Evolutionary conservation across 2,329 filamentous ascomycete species (phyloP).

Genomic region (Fusarium chlamydosporum): DNA sequence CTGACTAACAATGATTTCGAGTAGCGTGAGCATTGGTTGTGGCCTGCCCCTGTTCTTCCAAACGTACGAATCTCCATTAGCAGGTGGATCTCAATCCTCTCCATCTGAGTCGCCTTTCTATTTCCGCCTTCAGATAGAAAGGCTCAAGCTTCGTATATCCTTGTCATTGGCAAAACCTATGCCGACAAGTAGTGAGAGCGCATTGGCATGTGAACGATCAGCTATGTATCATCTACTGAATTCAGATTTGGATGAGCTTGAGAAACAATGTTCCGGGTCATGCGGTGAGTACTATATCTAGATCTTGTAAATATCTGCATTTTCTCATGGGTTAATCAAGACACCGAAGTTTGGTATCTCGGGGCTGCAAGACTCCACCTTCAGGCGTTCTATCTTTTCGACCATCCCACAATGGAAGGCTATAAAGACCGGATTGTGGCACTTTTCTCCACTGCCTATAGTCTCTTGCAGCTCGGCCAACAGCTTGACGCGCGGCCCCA

Average conservation of each 20-base stretch:
- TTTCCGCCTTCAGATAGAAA: constrained; percentile 1
- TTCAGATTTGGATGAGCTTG: background rate
- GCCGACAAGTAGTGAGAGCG: background rate
- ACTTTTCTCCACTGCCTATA: background rate
- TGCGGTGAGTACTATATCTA: background rate
- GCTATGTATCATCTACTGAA: background rate
- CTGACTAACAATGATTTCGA: background rate
- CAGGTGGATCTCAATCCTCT: background rate
- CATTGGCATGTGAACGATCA: background rate
- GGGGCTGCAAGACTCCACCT: background rate
- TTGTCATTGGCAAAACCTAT: background rate
- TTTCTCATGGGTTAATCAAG: background rate
- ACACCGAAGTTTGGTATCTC: background rate
- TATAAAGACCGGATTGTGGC: background rate
- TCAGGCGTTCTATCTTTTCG: constrained; percentile 1
- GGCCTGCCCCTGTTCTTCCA: background rate
- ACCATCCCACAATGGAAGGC: background rate
- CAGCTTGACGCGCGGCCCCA: background rate
- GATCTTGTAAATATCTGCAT: background rate
- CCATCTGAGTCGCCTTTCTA: background rate
- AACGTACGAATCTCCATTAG: background rate
- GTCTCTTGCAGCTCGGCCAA: background rate
- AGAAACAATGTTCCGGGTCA: background rate
- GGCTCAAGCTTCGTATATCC: background rate
- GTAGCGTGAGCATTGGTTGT: constrained; percentile 1